Evolutionary conservation across 805 yeast genomes (phyloP).

Genomic region (Lipomyces starkeyi): DNA sequence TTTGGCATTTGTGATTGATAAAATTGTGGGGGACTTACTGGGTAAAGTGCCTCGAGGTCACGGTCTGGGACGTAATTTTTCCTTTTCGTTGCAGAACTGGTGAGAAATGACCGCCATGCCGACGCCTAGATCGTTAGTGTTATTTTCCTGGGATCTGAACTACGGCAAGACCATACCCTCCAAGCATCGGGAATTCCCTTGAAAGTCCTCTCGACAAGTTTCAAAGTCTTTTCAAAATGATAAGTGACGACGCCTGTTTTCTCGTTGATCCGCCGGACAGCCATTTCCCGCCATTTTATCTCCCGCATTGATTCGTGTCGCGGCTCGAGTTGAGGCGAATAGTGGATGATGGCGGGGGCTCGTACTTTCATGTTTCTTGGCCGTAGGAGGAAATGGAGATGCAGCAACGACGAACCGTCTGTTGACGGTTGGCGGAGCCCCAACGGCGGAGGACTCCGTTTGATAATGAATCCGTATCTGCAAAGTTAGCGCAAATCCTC

Average conservation of each 20-base stretch:
- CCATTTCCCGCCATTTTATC: slow-evolving; percentile 24
- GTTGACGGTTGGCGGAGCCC: neutral
- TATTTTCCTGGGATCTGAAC: neutral
- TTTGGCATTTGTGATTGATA: neutral
- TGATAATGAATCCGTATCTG: slow-evolving; percentile 28
- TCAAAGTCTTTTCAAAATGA: slow-evolving; percentile 19
- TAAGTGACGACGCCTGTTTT: slow-evolving; percentile 6
- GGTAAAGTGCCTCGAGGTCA: slow-evolving; percentile 10
- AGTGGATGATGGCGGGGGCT: slow-evolving; percentile 3
- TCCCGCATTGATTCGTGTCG: slow-evolving; percentile 20
- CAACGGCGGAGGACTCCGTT: neutral
- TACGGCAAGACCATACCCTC: slow-evolving; percentile 15
- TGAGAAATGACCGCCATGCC: slow-evolving; percentile 39
- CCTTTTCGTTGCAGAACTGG: slow-evolving; percentile 15
- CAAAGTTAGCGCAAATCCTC: neutral
- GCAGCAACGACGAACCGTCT: neutral
- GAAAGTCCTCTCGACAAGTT: slow-evolving; percentile 24
- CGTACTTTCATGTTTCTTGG: neutral
- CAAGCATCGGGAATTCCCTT: slow-evolving; percentile 40
- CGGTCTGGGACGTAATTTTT: slow-evolving; percentile 11
- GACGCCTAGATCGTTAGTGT: slow-evolving; percentile 9
- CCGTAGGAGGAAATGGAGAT: neutral
- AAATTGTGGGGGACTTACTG: neutral
- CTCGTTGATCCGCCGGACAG: slow-evolving; percentile 8
- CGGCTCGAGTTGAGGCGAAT: slow-evolving; percentile 13